Evolutionary conservation across 2,329 filamentous ascomycete genomes (phyloP).

Genomic region (Ophiostoma quercus): DNA sequence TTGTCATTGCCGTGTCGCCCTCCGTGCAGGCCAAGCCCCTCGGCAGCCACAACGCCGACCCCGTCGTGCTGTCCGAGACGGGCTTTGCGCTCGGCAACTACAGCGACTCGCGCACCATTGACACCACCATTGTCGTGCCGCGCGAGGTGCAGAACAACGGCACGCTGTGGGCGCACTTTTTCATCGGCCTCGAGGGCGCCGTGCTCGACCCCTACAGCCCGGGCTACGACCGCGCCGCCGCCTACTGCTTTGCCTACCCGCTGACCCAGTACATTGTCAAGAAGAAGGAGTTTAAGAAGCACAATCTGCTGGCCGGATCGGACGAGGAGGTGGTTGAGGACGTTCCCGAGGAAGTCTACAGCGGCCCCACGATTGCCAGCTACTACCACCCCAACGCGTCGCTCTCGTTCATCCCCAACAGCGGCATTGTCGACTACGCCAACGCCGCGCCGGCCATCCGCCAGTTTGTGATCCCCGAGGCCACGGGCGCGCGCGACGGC

Average conservation of each 20-base stretch:
- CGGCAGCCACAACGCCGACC: slow-evolving; percentile 58
- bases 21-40: slow-evolving; percentile 65
- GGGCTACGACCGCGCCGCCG: slow-evolving; percentile 67
- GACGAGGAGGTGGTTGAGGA: slow-evolving; percentile 45
- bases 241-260: slow-evolving; percentile 78
- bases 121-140: slow-evolving; percentile 73
- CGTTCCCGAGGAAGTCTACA: background rate
- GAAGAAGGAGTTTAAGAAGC: slow-evolving; percentile 83
- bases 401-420: slow-evolving; percentile 76
- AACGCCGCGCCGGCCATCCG: slow-evolving; percentile 67
- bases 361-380: slow-evolving; percentile 66
- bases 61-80: slow-evolving; percentile 73
- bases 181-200: slow-evolving; percentile 70
- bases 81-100: slow-evolving; percentile 73
- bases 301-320: slow-evolving; percentile 67
- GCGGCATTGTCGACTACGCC: slow-evolving; percentile 63
- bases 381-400: slow-evolving; percentile 97
- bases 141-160: slow-evolving; percentile 80
- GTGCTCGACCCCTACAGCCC: slow-evolving; percentile 68
- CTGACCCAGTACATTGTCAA: slow-evolving; percentile 85
- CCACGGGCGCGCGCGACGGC: slow-evolving; percentile 73
- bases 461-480: slow-evolving; percentile 74
- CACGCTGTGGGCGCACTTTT: slow-evolving; percentile 93
- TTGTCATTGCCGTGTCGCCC: slow-evolving; percentile 77
- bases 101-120: slow-evolving; percentile 69